These are phyloP conservation scores for Myriosclerotinia duriaeana DNA, from an alignment of 2,329 filamentous ascomycete species.

Conservation along the genomic window DNA sequence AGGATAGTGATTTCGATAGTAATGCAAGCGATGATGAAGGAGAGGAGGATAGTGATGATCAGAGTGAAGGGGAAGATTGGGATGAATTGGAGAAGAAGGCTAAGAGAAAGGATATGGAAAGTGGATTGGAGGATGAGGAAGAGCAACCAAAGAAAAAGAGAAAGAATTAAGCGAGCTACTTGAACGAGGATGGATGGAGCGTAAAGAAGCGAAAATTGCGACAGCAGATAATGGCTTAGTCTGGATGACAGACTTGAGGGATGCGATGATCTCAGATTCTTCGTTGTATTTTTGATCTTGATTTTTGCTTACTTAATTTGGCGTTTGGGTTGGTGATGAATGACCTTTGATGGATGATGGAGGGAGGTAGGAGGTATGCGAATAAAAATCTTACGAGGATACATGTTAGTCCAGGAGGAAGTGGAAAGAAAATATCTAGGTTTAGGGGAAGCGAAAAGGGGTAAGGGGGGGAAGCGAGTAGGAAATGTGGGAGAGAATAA, in stretches of 20 bases:
- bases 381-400: too few relatives aligned
- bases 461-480: too few relatives aligned
- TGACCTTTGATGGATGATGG: background rate
- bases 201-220: background rate
- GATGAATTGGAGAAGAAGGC: constrained; percentile 92
- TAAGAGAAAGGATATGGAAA: constrained; percentile 75
- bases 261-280: constrained; percentile 5
- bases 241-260: background rate
- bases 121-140: constrained; percentile 69
- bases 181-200: background rate
- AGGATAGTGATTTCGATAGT: constrained; percentile 90
- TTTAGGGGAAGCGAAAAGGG: too few relatives aligned
- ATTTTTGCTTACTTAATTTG: background rate
- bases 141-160: constrained; percentile 70
- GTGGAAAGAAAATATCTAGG: too few relatives aligned
- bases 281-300: constrained; percentile 2
- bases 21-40: constrained; percentile 80
- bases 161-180: constrained; percentile 44
- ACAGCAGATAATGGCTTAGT: background rate
- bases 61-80: constrained; percentile 86
- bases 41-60: constrained; percentile 69
- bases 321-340: background rate
- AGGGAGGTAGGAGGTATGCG: background rate
- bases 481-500: too few relatives aligned
- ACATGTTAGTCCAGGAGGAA: too few relatives aligned